A percentile compares a stretch with the other conserved stretches of the same genome.
Evolutionary conservation across 2,329 filamentous ascomycete species (phyloP).

Genomic region (Aureobasidium sp.): DNA sequence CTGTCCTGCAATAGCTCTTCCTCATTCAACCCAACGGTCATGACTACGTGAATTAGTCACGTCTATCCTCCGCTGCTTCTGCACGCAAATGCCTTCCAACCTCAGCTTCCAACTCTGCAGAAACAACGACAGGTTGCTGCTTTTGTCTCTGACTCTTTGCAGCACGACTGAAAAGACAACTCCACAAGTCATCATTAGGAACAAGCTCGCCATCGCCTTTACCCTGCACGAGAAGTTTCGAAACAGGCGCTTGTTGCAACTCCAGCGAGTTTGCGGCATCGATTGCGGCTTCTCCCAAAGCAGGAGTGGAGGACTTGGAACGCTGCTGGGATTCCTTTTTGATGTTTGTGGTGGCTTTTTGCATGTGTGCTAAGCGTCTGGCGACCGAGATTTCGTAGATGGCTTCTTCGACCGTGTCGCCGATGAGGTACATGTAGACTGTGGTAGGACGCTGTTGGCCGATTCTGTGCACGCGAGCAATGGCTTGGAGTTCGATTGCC

Average conservation of each 20-base stretch:
- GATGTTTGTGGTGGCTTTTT: slow-evolving; percentile 14
- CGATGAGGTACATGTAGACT: slow-evolving; percentile 91
- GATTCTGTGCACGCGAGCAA: slow-evolving; percentile 90
- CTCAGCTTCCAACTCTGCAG: slow-evolving; percentile 30
- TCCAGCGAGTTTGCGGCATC: slow-evolving; percentile 81
- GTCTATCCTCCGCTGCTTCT: slow-evolving; percentile 45
- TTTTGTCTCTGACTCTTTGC: slow-evolving; percentile 20
- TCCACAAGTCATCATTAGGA: slow-evolving; percentile 71
- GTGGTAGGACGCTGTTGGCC: slow-evolving; percentile 82
- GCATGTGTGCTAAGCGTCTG: slow-evolving; percentile 69
- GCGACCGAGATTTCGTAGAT: slow-evolving; percentile 82
- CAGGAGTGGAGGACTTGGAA: slow-evolving; percentile 22
- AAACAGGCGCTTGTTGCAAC: slow-evolving; percentile 62
- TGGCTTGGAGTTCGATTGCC: slow-evolving; percentile 86
- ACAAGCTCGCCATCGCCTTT: slow-evolving; percentile 72
- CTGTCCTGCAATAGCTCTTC: background rate
- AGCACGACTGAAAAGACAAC: slow-evolving; percentile 67
- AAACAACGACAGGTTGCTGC: slow-evolving; percentile 1
- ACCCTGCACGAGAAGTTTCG: slow-evolving; percentile 61
- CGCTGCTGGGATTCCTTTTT: slow-evolving; percentile 14
- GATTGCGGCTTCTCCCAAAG: slow-evolving; percentile 51
- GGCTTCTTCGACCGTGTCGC: slow-evolving; percentile 81
- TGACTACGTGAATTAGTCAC: background rate
- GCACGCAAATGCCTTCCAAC: slow-evolving; percentile 43
- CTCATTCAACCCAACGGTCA: background rate